phyloP scores from a whole-genome alignment of 2,329 filamentous ascomycete genomes.

The Didymella exigua region DNA sequence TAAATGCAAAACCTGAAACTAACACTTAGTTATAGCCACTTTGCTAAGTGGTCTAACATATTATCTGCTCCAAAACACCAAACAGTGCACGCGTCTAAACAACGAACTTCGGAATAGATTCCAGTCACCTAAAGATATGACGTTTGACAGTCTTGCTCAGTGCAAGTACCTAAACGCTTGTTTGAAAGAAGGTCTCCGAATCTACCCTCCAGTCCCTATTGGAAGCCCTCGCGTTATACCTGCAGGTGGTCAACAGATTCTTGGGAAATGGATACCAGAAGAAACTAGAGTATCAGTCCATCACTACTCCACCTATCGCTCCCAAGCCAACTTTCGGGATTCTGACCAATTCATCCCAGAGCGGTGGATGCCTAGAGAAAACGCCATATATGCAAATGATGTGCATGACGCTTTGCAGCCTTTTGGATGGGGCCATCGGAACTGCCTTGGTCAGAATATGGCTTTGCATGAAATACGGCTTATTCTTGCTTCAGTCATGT shows the following conservation, averaged over 20 bases:
- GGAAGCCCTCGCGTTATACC: constrained; percentile 36
- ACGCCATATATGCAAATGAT: neutral
- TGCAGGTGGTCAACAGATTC: too few species aligned
- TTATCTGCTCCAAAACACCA: constrained; percentile 28
- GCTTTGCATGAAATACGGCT: constrained; percentile 52
- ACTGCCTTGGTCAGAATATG: constrained; percentile 17
- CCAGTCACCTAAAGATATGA: neutral
- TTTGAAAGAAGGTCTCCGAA: constrained; percentile 33
- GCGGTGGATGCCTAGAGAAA: neutral
- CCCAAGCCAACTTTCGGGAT: neutral
- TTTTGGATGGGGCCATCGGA: neutral
- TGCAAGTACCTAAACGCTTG: constrained; percentile 1
- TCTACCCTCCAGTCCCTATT: constrained; percentile 36
- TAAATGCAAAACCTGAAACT: too few species aligned
- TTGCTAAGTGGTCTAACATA: constrained; percentile 35
- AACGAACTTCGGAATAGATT: neutral
- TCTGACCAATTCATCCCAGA: neutral
- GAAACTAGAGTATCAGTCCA: constrained; percentile 19
- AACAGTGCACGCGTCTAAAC: constrained; percentile 18
- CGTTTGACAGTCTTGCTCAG: neutral
- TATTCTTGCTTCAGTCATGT: constrained; percentile 47
- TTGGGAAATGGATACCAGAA: too few species aligned
- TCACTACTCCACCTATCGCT: neutral
- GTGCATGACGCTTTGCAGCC: neutral
- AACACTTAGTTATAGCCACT: too few species aligned